These are phyloP conservation scores for Colletotrichum sublineola DNA, from an alignment of 2,329 filamentous ascomycete genomes.

Conservation along the genomic window DNA sequence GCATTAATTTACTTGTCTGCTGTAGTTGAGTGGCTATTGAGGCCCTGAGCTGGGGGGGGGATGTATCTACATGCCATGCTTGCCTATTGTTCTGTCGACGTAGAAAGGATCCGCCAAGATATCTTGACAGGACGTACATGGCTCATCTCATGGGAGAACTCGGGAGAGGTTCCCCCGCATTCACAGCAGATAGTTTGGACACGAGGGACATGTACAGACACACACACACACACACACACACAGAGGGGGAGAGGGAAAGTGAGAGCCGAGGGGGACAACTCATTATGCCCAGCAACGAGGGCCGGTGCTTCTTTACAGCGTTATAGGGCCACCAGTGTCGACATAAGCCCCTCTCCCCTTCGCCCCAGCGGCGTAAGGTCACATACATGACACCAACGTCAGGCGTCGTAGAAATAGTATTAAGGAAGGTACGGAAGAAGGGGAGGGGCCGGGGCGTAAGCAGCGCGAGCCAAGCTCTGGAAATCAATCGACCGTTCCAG, in stretches of 20 bases:
- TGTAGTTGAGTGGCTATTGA: not conserved
- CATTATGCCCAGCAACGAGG: not conserved
- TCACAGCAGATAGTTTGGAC: not conserved
- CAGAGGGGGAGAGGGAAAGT: not conserved
- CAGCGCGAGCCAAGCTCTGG: constrained; percentile 20
- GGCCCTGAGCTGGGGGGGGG: not conserved
- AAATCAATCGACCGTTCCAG: constrained; percentile 6
- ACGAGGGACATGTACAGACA: not conserved
- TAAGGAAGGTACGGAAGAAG: not conserved
- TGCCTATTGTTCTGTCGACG: not conserved
- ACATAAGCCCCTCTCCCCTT: not conserved
- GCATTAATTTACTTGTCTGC: not conserved
- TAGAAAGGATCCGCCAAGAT: constrained; percentile 25
- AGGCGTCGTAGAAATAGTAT: not conserved
- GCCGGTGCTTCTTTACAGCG: not conserved
- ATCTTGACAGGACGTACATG: constrained; percentile 21
- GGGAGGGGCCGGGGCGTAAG: not conserved
- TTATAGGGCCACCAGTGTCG: not conserved
- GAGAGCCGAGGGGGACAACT: not conserved
- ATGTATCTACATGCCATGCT: not conserved
- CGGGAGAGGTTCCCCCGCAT: not conserved
- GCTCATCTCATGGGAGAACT: not conserved
- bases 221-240: not conserved
- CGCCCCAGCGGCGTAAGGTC: not conserved
- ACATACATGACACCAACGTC: not conserved